phyloP scores from a whole-genome alignment of 2,329 filamentous ascomycete genomes.

The Sporothrix globosa region DNA sequence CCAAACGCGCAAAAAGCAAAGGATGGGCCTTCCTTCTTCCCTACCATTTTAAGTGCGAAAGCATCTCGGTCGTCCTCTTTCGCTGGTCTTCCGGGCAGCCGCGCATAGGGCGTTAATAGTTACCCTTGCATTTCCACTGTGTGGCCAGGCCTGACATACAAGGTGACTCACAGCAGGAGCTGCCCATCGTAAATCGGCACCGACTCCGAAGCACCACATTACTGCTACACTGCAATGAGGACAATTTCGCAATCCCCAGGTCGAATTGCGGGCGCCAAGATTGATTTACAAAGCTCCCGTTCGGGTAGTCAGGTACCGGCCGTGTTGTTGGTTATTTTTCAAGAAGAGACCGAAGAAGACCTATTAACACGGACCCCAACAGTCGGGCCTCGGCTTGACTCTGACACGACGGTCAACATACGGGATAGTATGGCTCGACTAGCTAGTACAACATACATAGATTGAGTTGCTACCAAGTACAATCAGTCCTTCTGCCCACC shows the following conservation, averaged over 20 bases:
- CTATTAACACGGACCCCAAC: not conserved
- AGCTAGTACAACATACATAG: not conserved
- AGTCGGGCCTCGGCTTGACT: not conserved
- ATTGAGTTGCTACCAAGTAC: not conserved
- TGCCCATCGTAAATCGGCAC: not conserved
- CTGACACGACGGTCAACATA: not conserved
- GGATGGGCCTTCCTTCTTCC: not conserved
- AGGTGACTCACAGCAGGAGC: slow-evolving; percentile 8
- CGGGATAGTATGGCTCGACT: no score
- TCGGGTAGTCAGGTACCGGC: not conserved
- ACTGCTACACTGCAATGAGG: not conserved
- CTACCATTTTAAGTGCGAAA: not conserved
- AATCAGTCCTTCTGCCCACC: not conserved
- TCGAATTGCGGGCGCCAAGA: not conserved
- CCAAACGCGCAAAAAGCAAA: not conserved
- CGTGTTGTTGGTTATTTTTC: slow-evolving; percentile 7
- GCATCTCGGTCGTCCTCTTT: not conserved
- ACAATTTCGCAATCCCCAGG: not conserved
- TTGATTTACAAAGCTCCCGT: not conserved
- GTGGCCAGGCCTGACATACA: not conserved
- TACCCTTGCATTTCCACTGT: not conserved
- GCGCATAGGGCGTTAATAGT: not conserved
- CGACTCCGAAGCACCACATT: not conserved
- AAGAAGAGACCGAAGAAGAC: not conserved
- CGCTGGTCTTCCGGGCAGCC: not conserved